Evolutionary conservation across 179 eudicot genomes (phyloP).

Genomic region (Beta corolliflora): DNA sequence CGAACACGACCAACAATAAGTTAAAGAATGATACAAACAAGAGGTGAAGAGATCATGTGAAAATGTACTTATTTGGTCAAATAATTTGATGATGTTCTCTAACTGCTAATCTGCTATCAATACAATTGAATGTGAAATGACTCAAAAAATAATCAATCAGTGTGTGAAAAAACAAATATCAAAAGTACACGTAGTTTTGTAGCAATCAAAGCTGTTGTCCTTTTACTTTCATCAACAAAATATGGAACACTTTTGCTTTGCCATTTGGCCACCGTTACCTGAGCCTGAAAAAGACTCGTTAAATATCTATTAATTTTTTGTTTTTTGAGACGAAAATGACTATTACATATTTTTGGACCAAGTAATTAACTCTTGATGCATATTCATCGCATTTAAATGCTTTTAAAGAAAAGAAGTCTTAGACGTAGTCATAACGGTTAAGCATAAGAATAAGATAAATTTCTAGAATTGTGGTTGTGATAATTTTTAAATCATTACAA

Average conservation of each 20-base stretch:
- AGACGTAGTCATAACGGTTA: too few relatives aligned
- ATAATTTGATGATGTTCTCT: background rate
- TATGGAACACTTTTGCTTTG: conserved; percentile 3
- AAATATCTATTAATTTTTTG: too few relatives aligned
- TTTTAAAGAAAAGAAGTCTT: too few relatives aligned
- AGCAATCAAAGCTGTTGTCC: conserved; percentile 3
- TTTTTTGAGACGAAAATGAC: too few relatives aligned
- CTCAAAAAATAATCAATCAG: background rate
- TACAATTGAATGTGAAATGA: conserved; percentile 19
- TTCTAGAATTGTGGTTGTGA: too few relatives aligned
- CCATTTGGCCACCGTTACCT: conserved; percentile 13
- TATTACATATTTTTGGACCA: too few relatives aligned
- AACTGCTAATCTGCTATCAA: background rate
- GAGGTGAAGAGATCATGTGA: conserved; percentile 24
- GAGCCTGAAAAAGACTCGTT: background rate
- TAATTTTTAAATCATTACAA: too few relatives aligned
- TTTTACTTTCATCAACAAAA: background rate
- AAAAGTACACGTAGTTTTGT: conserved; percentile 3
- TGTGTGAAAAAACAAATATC: background rate
- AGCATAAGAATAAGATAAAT: too few relatives aligned
- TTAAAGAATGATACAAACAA: background rate
- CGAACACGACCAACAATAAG: background rate
- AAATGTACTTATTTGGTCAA: conserved; percentile 17
- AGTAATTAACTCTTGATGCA: background rate
- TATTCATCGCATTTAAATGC: background rate